phyloP scores from a whole-genome alignment of 2,329 filamentous ascomycete genomes.

The Trichoderma asperellum region DNA sequence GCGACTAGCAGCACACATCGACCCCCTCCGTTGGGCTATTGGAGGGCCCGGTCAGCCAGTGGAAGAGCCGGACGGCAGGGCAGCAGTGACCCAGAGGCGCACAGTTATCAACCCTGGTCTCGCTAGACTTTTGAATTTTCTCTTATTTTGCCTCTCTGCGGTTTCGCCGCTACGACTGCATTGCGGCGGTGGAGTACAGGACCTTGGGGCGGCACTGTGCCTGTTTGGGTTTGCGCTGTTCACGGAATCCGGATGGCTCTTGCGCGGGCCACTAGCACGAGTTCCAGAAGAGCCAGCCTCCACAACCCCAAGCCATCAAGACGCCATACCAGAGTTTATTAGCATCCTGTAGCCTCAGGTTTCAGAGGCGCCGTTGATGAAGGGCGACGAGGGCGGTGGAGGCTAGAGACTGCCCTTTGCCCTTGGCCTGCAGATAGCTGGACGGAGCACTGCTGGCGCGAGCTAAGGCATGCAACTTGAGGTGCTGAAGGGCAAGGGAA shows the following conservation, averaged over 20 bases:
- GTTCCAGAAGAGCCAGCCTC: constrained; percentile 19
- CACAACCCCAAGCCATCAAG: constrained; percentile 19
- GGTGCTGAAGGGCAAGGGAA: not conserved
- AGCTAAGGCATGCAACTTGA: not conserved
- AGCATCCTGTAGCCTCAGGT: constrained; percentile 15
- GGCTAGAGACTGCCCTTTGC: not conserved
- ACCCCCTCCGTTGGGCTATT: constrained; percentile 12
- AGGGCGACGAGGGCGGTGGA: not conserved
- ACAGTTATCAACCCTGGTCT: constrained; percentile 19
- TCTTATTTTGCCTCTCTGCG: constrained; percentile 7
- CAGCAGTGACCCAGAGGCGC: constrained; percentile 9
- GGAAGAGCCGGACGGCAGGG: constrained; percentile 26
- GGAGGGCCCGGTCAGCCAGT: constrained; percentile 6
- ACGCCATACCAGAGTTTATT: constrained; percentile 20
- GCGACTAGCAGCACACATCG: not conserved
- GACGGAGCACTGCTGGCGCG: not conserved
- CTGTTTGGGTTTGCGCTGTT: constrained; percentile 11
- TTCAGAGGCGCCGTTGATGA: constrained; percentile 2
- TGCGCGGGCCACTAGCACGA: constrained; percentile 25
- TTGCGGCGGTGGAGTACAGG: constrained; percentile 7
- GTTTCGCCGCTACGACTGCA: constrained; percentile 16
- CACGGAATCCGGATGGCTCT: constrained; percentile 26
- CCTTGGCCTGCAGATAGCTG: not conserved
- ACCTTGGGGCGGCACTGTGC: constrained; percentile 19
- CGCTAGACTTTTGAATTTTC: not conserved